Base-by-base conservation (phyloP, 345 rosid genomes). In the Carallia brachiata region DNA sequence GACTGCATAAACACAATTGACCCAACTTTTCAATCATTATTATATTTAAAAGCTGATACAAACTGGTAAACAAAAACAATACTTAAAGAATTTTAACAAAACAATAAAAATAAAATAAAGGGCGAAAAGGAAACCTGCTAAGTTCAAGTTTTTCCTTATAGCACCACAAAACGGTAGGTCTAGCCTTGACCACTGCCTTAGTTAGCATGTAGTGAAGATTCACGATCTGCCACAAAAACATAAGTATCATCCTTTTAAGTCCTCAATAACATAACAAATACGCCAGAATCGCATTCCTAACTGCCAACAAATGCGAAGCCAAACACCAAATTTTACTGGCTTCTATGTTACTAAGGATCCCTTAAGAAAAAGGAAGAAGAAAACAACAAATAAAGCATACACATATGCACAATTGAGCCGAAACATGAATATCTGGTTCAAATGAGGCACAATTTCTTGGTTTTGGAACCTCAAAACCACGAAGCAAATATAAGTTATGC, bases 61-160 rank as follows among this genome's bases (percentile, higher is more conserved):
- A 15, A 5, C 5, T 18, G 13, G 13, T 13, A 66, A 23, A 53
- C 28, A 17, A 53, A 5, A 36, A 54, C 16, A 53, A 19, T 27
- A 15, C 23, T 18, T 27, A 10, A 56, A 19, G 52, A 60, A 32
- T 27, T 28, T n/a, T 7, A 52, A 6, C 13, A 7, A 9, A 53
- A 12, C 36, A 7, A 44, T 30, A 2, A 32, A 16, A 0, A 23
- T 4, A 40, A 58, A 28, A 13, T 0, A 12, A 65, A n/a, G 44
- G 74, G 18, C 9, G 67, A 59, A 83, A 39, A 0, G 34, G 37
- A 69, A 32, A 93, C 99, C 99, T 95, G 98, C 99, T 95, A 61
- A 95, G 86, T 70, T 95, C 99, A 57, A 95, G 98, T 47, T 92
- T 89, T 65, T 90, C 96, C 82, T 83, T 92, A 84, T 92, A 92